Conservation (phyloP, 2,329 filamentous ascomycete genomes). For the Nemania abortiva region DNA sequence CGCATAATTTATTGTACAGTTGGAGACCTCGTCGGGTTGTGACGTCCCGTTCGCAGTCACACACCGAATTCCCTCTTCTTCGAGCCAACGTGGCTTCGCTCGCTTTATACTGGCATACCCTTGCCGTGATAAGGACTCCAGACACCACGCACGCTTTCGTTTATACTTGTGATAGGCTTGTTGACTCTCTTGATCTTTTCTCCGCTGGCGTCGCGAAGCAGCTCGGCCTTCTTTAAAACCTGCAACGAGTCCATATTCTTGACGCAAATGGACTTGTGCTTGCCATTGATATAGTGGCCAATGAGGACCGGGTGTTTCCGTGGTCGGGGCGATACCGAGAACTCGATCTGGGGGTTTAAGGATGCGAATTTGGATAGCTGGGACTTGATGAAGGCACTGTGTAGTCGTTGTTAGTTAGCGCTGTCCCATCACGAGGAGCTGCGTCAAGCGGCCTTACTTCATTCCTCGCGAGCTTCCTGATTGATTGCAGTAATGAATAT, state of each 20-base stretch:
- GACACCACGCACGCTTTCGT: conserved; percentile 74
- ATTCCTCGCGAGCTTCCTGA: conserved; percentile 93
- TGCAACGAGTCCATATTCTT: conserved; percentile 85
- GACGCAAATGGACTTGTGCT: conserved; percentile 87
- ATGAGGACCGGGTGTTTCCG: conserved; percentile 88
- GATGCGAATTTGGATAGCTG: conserved; percentile 82
- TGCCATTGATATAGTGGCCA: conserved; percentile 93
- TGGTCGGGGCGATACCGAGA: conserved; percentile 91
- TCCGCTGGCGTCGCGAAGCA: conserved; percentile 79
- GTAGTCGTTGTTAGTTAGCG: conserved; percentile 51
- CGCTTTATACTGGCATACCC: conserved; percentile 63
- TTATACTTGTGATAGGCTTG: conserved; percentile 74
- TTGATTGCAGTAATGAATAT: conserved; percentile 98
- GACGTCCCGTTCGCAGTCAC: conserved; percentile 26
- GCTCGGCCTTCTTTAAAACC: conserved; percentile 81
- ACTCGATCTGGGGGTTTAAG: conserved; percentile 88
- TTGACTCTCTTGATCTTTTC: conserved; percentile 75
- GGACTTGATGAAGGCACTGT: conserved; percentile 83
- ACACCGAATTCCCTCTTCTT: conserved; percentile 32
- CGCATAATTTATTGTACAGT: conserved; percentile 34
- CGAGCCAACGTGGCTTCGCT: background rate
- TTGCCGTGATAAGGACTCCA: conserved; percentile 78
- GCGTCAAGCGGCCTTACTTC: conserved; percentile 69
- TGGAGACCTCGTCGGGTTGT: conserved; percentile 12
- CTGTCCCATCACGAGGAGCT: background rate